Base-by-base conservation (phyloP, 140 eudicot species). In the Senecio squalidus region DNA sequence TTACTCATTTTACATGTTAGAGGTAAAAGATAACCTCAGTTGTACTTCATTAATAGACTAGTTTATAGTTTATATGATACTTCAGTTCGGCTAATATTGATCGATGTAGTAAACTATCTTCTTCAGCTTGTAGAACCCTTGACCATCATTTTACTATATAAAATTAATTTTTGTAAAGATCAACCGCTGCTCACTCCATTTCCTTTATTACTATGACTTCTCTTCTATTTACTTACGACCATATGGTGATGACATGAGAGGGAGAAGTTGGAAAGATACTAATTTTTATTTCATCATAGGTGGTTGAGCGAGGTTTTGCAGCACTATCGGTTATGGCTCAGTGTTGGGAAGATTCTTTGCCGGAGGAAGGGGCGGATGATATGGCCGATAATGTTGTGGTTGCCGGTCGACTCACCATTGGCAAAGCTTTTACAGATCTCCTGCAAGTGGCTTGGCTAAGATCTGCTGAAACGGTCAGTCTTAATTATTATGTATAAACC, bases 271-370 rank as follows among this genome's bases (percentile, higher is more conserved):
- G 16, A 22, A 55, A 31, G 10, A 36, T 67, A 28, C 47, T 75
- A 38, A 72, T 61, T 50, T 4, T 53, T 56, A 20, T 29, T 67
- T 21, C 53, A n/a, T 58, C 9, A 27, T 68, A 85, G 95, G 83
- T 69, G 50, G 90, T 82, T 39, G 85, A 78, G 36, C 77, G 77
- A 57, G 86, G 95, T 49, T 76, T 81, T 85, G 80, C 86, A 54
- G 76, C 86, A 38, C 58, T 85, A 51, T 75, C 90, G 13, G 84
- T 82, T 56, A 78, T 85, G 79, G 72, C 78, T 52, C 82, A 78
- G 47, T 76, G 81, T 65, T 85, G 89, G 95, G 86, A 81, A 55
- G 84, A 69, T 28, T 70, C 84, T 57, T 57, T 62, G n/a, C 73
- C 77, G 50, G 86, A 76, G 16, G 86, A 76, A 34, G 64, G 15